These are phyloP conservation scores for Themeda triandra DNA, from an alignment of 176 grass and related monocot species.

Conservation along the genomic window DNA sequence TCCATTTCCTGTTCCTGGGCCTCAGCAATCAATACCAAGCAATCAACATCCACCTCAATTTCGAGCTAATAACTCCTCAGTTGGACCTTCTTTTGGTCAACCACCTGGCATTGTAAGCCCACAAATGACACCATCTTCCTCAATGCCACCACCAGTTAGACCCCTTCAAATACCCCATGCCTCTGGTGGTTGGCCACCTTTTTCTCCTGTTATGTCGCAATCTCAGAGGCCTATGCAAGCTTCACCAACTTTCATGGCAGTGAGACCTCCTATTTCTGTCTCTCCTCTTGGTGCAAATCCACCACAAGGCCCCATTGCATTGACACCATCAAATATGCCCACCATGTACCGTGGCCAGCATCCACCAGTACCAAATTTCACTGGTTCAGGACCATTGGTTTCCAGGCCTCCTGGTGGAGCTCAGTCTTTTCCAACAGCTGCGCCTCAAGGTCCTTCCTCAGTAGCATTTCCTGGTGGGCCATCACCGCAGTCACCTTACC, in stretches of 20 bases:
- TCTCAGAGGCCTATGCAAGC: conserved; percentile 30
- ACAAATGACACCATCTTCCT: conserved; percentile 17
- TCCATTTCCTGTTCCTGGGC: conserved; percentile 29
- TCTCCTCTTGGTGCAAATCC: conserved; percentile 26
- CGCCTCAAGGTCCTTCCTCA: conserved; percentile 31
- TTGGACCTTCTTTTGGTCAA: conserved; percentile 38
- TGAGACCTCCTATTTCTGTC: conserved; percentile 38
- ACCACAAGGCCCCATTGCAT: conserved; percentile 14
- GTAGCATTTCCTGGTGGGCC: conserved; percentile 37
- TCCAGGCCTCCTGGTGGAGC: conserved; percentile 28
- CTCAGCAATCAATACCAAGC: conserved; percentile 34
- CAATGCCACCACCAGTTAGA: conserved; percentile 30
- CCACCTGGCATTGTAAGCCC: conserved; percentile 22
- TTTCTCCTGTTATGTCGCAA: conserved; percentile 15
- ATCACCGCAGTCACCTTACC: conserved; percentile 10
- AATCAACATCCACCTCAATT: conserved; percentile 38
- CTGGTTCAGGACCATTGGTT: conserved; percentile 28
- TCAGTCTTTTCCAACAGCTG: conserved; percentile 28
- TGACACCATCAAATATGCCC: conserved; percentile 30
- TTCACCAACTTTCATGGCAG: conserved; percentile 19
- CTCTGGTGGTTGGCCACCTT: conserved; percentile 56
- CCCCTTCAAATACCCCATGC: conserved; percentile 52
- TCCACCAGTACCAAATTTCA: conserved; percentile 37
- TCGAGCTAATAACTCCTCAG: conserved; percentile 36
- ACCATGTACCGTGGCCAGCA: conserved; percentile 19